Percentiles rank a stretch among this genome's conserved stretches.
Evolutionary conservation across 495 filamentous ascomycete species (phyloP).

Genomic region (Daldinia grandis): DNA sequence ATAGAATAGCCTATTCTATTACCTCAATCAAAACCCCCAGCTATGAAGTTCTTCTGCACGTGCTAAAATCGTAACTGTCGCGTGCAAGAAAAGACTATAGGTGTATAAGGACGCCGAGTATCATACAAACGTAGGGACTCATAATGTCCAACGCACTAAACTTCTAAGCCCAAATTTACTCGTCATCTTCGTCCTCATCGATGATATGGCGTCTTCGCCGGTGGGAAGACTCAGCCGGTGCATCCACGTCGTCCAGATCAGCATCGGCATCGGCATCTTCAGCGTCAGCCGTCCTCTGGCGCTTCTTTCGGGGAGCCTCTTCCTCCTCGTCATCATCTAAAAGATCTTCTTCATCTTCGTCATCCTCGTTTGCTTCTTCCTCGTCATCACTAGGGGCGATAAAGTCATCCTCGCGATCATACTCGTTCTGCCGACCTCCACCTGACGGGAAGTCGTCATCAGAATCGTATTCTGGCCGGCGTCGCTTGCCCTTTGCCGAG

Average conservation of each 20-base stretch:
- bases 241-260: conserved; percentile 56
- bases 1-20: background rate
- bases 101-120: conserved; percentile 1
- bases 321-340: conserved; percentile 58
- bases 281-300: conserved; percentile 57
- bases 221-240: conserved; percentile 44
- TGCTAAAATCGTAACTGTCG: background rate
- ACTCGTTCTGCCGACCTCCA: conserved; percentile 77
- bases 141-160: background rate
- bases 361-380: conserved; percentile 64
- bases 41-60: background rate
- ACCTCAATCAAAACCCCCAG: background rate
- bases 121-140: conserved; percentile 16
- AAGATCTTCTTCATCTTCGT: conserved; percentile 67
- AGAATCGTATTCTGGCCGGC: conserved; percentile 63
- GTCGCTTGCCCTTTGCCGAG: conserved; percentile 52
- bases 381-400: conserved; percentile 80
- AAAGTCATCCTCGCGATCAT: conserved; percentile 82
- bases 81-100: background rate
- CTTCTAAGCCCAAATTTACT: conserved; percentile 20
- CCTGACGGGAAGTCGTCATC: conserved; percentile 73
- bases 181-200: conserved; percentile 60
- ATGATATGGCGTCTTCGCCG: conserved; percentile 55
- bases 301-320: conserved; percentile 57
- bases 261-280: conserved; percentile 53